Evolutionary conservation across 192 early-diverging fungal species (phyloP).

Genomic region (Dispira parvispora): DNA sequence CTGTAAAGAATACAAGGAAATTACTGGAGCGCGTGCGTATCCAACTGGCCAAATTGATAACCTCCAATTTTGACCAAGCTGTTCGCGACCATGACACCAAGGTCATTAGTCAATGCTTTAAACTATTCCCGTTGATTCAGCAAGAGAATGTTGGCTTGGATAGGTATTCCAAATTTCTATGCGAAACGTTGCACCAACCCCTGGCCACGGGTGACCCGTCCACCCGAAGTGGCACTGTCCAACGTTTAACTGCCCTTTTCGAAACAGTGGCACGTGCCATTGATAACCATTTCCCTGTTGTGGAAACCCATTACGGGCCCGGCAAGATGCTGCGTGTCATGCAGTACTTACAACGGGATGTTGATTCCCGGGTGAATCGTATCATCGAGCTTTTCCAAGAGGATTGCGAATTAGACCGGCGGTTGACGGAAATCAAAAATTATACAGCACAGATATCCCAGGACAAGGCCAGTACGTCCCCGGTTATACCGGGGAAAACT

Average conservation of each 20-base stretch:
- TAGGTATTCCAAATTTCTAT: conserved; percentile 72
- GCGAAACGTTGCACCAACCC: conserved; percentile 54
- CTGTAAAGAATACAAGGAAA: too few relatives aligned
- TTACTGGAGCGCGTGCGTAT: conserved; percentile 34
- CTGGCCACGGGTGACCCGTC: neutral
- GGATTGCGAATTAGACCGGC: conserved; percentile 34
- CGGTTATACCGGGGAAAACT: too few relatives aligned
- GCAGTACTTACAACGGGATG: conserved; percentile 74
- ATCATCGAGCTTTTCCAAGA: conserved; percentile 72
- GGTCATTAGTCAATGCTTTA: conserved; percentile 72
- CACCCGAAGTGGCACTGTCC: conserved; percentile 38
- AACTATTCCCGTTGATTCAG: conserved; percentile 77
- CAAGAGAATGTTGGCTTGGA: conserved; percentile 74
- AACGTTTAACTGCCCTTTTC: conserved; percentile 69
- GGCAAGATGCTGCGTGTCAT: conserved; percentile 81
- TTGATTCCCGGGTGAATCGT: conserved; percentile 55
- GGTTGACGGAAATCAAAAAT: conserved; percentile 25
- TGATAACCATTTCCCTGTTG: conserved; percentile 71
- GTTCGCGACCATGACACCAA: conserved; percentile 46
- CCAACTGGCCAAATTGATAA: conserved; percentile 50
- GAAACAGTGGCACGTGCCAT: conserved; percentile 78
- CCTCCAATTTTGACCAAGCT: conserved; percentile 65
- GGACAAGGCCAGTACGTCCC: too few relatives aligned
- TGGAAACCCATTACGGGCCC: conserved; percentile 70
- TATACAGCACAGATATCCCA: too few relatives aligned